Percentiles rank a stretch among this genome's conserved stretches.
Evolutionary conservation across 2,329 filamentous ascomycete genomes (phyloP).

Genomic region (Hypoxylon sp.): DNA sequence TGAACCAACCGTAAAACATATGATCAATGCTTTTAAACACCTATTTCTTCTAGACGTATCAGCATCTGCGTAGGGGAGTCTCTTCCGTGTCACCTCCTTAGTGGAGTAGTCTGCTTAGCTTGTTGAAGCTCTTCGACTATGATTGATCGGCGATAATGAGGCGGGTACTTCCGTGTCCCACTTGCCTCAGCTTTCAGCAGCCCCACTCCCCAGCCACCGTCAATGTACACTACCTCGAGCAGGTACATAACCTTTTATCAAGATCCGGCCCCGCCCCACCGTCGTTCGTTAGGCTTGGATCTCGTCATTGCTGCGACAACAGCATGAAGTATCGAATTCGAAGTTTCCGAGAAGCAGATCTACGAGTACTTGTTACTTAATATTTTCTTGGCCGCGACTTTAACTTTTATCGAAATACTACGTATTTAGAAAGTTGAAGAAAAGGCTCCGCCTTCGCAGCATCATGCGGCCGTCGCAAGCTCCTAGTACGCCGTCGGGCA

Average conservation of each 20-base stretch:
- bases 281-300: constrained; percentile 8
- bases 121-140: background rate
- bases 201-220: constrained; percentile 16
- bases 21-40: background rate
- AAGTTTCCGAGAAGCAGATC: constrained; percentile 6
- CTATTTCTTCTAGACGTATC: background rate
- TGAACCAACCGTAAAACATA: background rate
- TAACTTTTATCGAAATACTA: constrained; percentile 4
- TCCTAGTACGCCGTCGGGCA: constrained; percentile 37
- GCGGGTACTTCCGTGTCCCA: constrained; percentile 26
- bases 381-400: background rate
- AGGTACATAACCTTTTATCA: constrained; percentile 8
- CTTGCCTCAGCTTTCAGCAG: constrained; percentile 20
- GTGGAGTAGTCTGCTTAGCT: background rate
- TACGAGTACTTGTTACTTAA: constrained; percentile 1
- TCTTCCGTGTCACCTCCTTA: background rate
- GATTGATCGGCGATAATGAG: background rate
- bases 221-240: constrained; percentile 2
- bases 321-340: constrained; percentile 4
- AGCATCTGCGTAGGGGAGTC: background rate
- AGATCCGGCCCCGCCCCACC: constrained; percentile 8
- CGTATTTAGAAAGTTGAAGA: background rate
- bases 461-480: constrained; percentile 32
- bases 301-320: constrained; percentile 21
- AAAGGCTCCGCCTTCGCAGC: constrained; percentile 2